Evolutionary conservation across 2,329 filamentous ascomycete genomes (phyloP).

Genomic region (Escovopsis weberi): DNA sequence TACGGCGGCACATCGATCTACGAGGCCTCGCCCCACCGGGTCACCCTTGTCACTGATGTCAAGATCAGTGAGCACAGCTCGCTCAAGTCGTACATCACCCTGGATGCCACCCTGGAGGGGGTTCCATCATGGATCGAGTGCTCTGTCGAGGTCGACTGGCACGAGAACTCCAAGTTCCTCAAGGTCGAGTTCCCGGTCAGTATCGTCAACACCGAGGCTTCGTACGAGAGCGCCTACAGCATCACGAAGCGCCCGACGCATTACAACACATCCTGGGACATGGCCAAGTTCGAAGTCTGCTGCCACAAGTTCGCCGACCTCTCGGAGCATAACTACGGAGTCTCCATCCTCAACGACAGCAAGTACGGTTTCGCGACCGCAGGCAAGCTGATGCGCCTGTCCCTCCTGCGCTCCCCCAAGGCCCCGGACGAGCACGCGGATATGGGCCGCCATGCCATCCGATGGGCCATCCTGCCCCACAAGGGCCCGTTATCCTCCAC

Average conservation of each 20-base stretch:
- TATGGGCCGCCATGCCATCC: slow-evolving; percentile 78
- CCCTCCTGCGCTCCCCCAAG: slow-evolving; percentile 74
- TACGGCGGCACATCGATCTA: slow-evolving; percentile 55
- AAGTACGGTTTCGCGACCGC: slow-evolving; percentile 92
- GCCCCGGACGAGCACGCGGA: slow-evolving; percentile 88
- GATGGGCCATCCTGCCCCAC: slow-evolving; percentile 85
- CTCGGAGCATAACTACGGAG: slow-evolving; percentile 75
- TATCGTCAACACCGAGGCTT: slow-evolving; percentile 78
- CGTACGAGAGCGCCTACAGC: slow-evolving; percentile 90
- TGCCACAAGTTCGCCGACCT: slow-evolving; percentile 90
- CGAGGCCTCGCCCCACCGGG: slow-evolving; percentile 58
- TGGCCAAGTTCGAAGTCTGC: slow-evolving; percentile 96
- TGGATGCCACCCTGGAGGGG: slow-evolving; percentile 53
- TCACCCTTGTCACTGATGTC: slow-evolving; percentile 70
- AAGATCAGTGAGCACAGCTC: slow-evolving; percentile 79
- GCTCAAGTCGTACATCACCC: slow-evolving; percentile 71
- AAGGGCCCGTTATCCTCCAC: slow-evolving; percentile 52
- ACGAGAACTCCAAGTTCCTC: slow-evolving; percentile 91
- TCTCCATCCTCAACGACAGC: slow-evolving; percentile 85
- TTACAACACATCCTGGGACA: slow-evolving; percentile 95
- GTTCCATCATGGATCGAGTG: slow-evolving; percentile 56
- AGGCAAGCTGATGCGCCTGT: slow-evolving; percentile 80
- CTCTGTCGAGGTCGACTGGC: slow-evolving; percentile 84
- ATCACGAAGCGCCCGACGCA: slow-evolving; percentile 82
- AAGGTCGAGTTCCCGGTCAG: slow-evolving; percentile 98